phyloP scores from a whole-genome alignment of 768 basidiomycete species.

The Tulasnella sp. region DNA sequence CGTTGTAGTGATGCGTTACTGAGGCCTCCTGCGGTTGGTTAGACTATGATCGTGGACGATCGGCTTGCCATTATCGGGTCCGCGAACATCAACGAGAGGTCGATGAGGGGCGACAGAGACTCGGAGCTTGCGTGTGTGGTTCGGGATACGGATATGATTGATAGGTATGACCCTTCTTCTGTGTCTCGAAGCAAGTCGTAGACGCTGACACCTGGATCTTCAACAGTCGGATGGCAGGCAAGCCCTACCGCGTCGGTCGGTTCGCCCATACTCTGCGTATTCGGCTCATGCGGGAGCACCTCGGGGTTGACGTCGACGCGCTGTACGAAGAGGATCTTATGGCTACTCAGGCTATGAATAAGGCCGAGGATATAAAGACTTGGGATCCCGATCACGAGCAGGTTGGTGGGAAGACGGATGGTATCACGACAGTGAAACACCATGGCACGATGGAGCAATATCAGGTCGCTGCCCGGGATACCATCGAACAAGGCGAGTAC shows the following conservation, averaged over 20 bases:
- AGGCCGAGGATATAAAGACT: slow-evolving; percentile 40
- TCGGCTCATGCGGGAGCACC: slow-evolving; percentile 91
- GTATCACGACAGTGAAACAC: slow-evolving; percentile 20
- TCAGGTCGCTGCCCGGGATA: slow-evolving; percentile 23
- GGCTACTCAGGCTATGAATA: slow-evolving; percentile 38
- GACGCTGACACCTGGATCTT: not conserved
- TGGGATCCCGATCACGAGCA: slow-evolving; percentile 74
- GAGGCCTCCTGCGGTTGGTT: not conserved
- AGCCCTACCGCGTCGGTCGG: slow-evolving; percentile 88
- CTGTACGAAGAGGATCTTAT: slow-evolving; percentile 64
- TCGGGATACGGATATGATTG: slow-evolving; percentile 93
- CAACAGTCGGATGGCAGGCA: slow-evolving; percentile 79
- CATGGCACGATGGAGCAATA: slow-evolving; percentile 1
- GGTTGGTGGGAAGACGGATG: slow-evolving; percentile 19
- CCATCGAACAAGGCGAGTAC: slow-evolving; percentile 39
- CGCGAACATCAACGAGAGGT: slow-evolving; percentile 96
- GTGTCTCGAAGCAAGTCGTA: not conserved
- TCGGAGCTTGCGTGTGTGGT: slow-evolving; percentile 90
- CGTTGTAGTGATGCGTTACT: not conserved
- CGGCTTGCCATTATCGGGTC: slow-evolving; percentile 88
- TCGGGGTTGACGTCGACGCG: slow-evolving; percentile 88
- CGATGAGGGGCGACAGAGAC: slow-evolving; percentile 89
- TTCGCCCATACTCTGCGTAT: slow-evolving; percentile 92
- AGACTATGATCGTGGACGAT: slow-evolving; percentile 79
- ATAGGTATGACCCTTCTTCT: slow-evolving; percentile 42